These are phyloP conservation scores for Ganoderma meredithae DNA, from an alignment of 1,284 basidiomycete species.

Conservation along the genomic window DNA sequence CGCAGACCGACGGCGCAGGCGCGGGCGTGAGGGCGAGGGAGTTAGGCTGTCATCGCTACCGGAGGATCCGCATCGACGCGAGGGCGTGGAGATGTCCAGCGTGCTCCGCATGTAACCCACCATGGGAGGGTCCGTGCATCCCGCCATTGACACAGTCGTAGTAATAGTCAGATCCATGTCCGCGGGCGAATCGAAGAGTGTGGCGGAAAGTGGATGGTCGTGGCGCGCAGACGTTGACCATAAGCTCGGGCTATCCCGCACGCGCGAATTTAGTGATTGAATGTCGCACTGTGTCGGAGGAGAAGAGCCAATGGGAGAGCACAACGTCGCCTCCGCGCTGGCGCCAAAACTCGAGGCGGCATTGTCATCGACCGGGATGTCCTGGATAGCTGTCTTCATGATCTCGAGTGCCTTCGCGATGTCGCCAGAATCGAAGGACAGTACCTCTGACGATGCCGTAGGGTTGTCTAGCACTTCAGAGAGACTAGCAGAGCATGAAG, in stretches of 20 bases:
- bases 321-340: not conserved
- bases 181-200: not conserved
- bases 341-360: not conserved
- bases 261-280: not conserved
- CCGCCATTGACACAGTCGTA: not conserved
- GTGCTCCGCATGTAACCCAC: not conserved
- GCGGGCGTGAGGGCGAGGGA: not conserved
- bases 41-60: not conserved
- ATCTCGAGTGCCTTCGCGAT: slow-evolving; percentile 3
- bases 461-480: not conserved
- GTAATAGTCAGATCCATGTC: not conserved
- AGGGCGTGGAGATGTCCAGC: not conserved
- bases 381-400: slow-evolving; percentile 1
- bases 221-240: not conserved
- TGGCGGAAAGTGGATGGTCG: not conserved
- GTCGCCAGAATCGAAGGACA: slow-evolving; percentile 1
- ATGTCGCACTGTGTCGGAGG: not conserved
- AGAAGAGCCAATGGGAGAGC: not conserved
- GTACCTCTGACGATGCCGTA: not conserved
- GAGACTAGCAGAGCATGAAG: not conserved
- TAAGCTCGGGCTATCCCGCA: not conserved
- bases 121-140: not conserved
- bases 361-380: not conserved
- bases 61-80: not conserved
- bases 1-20: not conserved